These are phyloP conservation scores for Persicaria tinctoria DNA, from an alignment of 148 eudicot genomes.

Conservation along the genomic window DNA sequence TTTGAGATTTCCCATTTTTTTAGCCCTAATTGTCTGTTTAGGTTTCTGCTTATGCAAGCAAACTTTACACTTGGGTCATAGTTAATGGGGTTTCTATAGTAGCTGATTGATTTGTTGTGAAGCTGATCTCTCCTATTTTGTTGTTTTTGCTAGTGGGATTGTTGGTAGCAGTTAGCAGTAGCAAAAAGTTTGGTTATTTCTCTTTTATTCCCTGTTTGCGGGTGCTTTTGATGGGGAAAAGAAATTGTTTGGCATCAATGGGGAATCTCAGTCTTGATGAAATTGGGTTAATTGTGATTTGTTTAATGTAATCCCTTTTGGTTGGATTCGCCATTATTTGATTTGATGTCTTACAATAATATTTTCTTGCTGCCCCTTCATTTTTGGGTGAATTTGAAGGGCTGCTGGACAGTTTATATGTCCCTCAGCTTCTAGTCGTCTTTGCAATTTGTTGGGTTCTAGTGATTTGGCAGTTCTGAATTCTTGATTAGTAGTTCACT, in stretches of 20 bases:
- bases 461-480: not conserved
- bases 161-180: conserved; percentile 4
- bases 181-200: not conserved
- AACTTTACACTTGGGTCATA: not conserved
- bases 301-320: conserved; percentile 4
- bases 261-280: conserved; percentile 4
- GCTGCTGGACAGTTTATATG: not conserved
- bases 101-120: not conserved
- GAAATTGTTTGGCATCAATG: not conserved
- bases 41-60: not conserved
- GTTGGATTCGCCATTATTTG: conserved; percentile 8
- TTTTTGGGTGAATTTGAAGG: conserved; percentile 1
- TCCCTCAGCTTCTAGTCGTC: conserved; percentile 1
- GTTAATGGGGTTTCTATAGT: not conserved
- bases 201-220: conserved; percentile 5
- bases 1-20: not conserved
- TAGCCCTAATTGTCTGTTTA: not conserved
- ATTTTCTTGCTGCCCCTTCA: not conserved
- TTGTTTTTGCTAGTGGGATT: conserved; percentile 12
- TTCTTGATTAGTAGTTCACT: not conserved
- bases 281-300: conserved; percentile 3
- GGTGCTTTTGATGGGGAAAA: conserved; percentile 4
- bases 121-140: not conserved
- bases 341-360: conserved; percentile 1
- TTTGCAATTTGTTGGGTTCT: not conserved